Percentiles rank a stretch among this genome's conserved stretches.
These are phyloP conservation scores for Trichoderma cornu-damae DNA, from an alignment of 2,329 filamentous ascomycete species.

Conservation along the genomic window DNA sequence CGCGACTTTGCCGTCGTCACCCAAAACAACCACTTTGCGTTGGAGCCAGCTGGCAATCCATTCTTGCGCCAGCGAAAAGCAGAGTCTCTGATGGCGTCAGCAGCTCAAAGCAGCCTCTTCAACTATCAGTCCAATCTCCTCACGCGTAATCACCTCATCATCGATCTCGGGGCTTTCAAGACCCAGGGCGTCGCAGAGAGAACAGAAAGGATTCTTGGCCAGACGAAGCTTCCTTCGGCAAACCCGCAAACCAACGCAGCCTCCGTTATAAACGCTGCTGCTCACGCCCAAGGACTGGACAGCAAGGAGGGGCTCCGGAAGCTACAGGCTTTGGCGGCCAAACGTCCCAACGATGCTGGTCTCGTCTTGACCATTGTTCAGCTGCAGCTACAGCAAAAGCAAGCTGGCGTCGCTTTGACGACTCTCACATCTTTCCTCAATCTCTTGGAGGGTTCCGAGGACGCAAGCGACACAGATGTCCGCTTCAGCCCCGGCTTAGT, in stretches of 20 bases:
- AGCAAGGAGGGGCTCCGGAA: slow-evolving; percentile 65
- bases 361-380: slow-evolving; percentile 75
- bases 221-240: slow-evolving; percentile 28
- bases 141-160: slow-evolving; percentile 57
- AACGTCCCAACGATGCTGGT: slow-evolving; percentile 73
- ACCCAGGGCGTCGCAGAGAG: slow-evolving; percentile 53
- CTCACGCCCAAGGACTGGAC: slow-evolving; percentile 57
- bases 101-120: slow-evolving; percentile 62
- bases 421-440: slow-evolving; percentile 71
- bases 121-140: slow-evolving; percentile 57
- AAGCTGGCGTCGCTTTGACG: slow-evolving; percentile 67
- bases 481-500: slow-evolving; percentile 82
- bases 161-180: slow-evolving; percentile 64
- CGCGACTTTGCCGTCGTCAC: slow-evolving; percentile 61
- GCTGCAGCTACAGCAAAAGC: slow-evolving; percentile 68
- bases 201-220: slow-evolving; percentile 39
- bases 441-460: slow-evolving; percentile 59
- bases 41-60: slow-evolving; percentile 53
- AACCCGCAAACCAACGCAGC: slow-evolving; percentile 36
- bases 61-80: slow-evolving; percentile 61
- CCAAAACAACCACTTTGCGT: slow-evolving; percentile 55
- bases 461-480: slow-evolving; percentile 56
- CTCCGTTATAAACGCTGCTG: slow-evolving; percentile 62
- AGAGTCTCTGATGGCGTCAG: slow-evolving; percentile 47
- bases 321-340: slow-evolving; percentile 64